Evolutionary conservation across 2,329 filamentous ascomycete species (phyloP), one percentile per base, ranked within the genome.

Genomic region (Fusarium hostae): DNA sequence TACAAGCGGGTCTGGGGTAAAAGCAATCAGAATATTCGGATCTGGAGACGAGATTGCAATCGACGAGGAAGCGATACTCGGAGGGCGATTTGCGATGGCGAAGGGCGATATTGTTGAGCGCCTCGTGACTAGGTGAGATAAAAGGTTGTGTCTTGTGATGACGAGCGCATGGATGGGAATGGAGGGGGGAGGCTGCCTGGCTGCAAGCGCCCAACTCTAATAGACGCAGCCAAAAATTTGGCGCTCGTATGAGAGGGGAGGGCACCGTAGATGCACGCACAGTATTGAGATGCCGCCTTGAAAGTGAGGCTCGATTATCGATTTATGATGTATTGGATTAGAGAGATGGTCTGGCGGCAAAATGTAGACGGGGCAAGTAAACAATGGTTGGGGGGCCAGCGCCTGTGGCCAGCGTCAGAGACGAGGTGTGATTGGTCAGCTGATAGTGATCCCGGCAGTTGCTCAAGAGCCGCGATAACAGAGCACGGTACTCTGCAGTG

Each of bases 311-410:
- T 58, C 41, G 41, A 54, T 34, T 40, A 65, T 51, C 44, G 68
- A 68, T 51, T 57, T 57, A 66, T 66, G 62, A 58, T 57, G 54
- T 57, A 48, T 57, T 48, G 54, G 54, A 35, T 35, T 35, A 26
- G 22, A 48, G 39, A 48, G 47, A 59, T 30, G 37, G 43, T 57
- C 45, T 57, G 55, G 48, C 54, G 57, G 52, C 54, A 60, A 64
- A 68, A 59, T 45, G 41, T 45, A n/a, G 45, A 44, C 18, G 22
- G 63, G 62, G 24, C 62, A 58, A 47, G 58, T 69, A 67, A 63
- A 63, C 52, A 55, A 58, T 45, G 70, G 70, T 72, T 72, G 70
- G 70, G 66, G 70, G 70, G 69, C 69, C 69, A 72, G 65, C 63
- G 54, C 64, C 63, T 39, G 59, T 47, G 57, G 47, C 64, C 64